Percentiles rank a stretch among this genome's conserved stretches.
Conservation (phyloP, 2,329 filamentous ascomycete species). For the Fusarium protoensiforme region DNA sequence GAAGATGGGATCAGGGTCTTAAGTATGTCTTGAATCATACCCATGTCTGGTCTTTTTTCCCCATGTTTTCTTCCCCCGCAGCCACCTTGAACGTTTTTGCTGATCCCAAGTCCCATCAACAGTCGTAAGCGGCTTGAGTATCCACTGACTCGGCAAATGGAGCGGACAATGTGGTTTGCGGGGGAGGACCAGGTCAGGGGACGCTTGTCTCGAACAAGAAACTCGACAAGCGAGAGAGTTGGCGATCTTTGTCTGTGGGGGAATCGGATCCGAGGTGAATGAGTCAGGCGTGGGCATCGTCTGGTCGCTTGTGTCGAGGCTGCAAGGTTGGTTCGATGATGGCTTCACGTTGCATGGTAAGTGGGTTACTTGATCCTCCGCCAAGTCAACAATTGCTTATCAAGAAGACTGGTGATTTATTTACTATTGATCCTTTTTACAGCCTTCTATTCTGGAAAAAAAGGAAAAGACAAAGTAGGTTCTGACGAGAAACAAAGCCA, state of each 20-base stretch:
- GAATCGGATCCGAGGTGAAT: slow-evolving; percentile 34
- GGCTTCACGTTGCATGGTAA: background rate
- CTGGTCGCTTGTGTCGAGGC: background rate
- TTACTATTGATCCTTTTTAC: background rate
- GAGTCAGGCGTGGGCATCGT: background rate
- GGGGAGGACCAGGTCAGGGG: background rate
- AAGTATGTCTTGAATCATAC: slow-evolving; percentile 20
- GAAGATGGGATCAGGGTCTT: slow-evolving; percentile 28
- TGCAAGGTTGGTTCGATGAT: background rate
- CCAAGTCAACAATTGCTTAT: background rate
- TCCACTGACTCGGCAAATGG: slow-evolving; percentile 12
- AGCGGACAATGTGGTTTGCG: background rate
- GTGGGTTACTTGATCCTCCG: background rate
- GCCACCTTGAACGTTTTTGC: background rate
- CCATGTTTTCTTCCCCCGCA: slow-evolving; percentile 28
- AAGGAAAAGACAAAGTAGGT: background rate
- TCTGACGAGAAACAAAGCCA: background rate
- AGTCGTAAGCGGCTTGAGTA: slow-evolving; percentile 32
- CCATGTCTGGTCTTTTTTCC: slow-evolving; percentile 14
- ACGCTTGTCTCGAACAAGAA: slow-evolving; percentile 29
- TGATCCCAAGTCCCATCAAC: background rate
- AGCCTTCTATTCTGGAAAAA: background rate
- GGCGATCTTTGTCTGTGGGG: background rate
- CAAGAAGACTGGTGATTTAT: background rate
- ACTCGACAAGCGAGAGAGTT: slow-evolving; percentile 1